phyloP scores from a whole-genome alignment of 805 yeast genomes.

The Yamadazyma kitorensis region DNA sequence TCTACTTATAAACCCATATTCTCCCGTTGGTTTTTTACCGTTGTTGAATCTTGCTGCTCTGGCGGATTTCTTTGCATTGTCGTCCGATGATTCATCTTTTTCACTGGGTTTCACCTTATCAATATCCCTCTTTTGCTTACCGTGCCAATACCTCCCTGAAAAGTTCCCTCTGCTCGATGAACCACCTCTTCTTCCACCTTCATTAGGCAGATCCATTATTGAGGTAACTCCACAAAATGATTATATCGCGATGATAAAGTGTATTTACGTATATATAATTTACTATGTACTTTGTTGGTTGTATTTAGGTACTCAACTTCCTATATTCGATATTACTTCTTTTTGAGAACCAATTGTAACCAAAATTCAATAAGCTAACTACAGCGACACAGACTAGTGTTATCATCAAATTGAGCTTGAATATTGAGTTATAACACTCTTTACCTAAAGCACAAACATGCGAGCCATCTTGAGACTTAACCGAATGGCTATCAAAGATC shows the following conservation, averaged over 20 bases:
- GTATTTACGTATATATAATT: too few species aligned
- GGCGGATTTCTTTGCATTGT: too few species aligned
- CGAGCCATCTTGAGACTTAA: constrained; percentile 7
- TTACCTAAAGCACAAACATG: constrained; percentile 30
- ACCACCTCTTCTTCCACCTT: background rate
- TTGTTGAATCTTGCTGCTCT: constrained; percentile 11
- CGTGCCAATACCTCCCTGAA: too few species aligned
- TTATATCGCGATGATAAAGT: too few species aligned
- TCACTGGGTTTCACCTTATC: too few species aligned
- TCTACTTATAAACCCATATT: constrained; percentile 56
- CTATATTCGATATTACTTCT: constrained; percentile 1
- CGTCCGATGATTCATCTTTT: too few species aligned
- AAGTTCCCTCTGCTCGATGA: too few species aligned
- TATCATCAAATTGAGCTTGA: constrained; percentile 30
- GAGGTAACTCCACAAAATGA: constrained; percentile 2
- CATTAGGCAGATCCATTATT: background rate
- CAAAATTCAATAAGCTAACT: constrained; percentile 11
- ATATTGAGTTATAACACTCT: constrained; percentile 46
- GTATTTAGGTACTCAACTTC: constrained; percentile 2
- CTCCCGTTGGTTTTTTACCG: constrained; percentile 17
- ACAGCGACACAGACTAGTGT: constrained; percentile 14
- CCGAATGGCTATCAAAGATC: constrained; percentile 51
- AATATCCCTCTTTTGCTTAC: too few species aligned
- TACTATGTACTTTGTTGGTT: too few species aligned
- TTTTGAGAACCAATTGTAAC: constrained; percentile 7